A percentile compares a stretch with the other conserved stretches of the same genome.
Evolutionary conservation across 495 filamentous ascomycete genomes (phyloP).

Genomic region (Alectoria sarmentosa): DNA sequence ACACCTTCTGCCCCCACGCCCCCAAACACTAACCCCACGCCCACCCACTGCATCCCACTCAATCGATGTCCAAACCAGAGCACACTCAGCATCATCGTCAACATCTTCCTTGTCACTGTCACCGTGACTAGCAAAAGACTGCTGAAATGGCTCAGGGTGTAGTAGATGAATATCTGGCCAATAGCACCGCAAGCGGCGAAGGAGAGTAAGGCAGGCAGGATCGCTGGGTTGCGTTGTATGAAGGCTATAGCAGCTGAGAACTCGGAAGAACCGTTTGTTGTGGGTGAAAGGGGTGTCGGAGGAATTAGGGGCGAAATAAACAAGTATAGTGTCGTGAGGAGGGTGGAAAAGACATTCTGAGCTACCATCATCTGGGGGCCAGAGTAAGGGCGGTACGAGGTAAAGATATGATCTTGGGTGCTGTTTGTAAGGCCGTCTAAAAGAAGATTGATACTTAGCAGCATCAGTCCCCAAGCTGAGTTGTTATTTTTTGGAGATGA

Average conservation of each 20-base stretch:
- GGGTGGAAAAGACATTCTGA: conserved; percentile 78
- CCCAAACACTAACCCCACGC: conserved; percentile 87
- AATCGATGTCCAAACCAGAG: conserved; percentile 89
- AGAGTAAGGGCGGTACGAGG: conserved; percentile 63
- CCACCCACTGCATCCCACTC: conserved; percentile 80
- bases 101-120: conserved; percentile 96
- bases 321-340: conserved; percentile 68
- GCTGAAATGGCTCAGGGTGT: conserved; percentile 86
- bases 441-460: conserved; percentile 86
- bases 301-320: conserved; percentile 67
- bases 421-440: conserved; percentile 95
- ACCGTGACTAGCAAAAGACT: conserved; percentile 90
- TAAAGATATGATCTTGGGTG: conserved; percentile 93
- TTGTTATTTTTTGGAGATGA: conserved; percentile 31
- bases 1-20: conserved; percentile 86
- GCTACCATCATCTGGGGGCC: conserved; percentile 99
- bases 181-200: conserved; percentile 91
- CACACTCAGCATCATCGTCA: conserved; percentile 95
- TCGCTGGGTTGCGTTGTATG: conserved; percentile 65
- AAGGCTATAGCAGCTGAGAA: conserved; percentile 73
- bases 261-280: conserved; percentile 54
- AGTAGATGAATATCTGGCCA: conserved; percentile 97
- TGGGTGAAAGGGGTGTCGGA: conserved; percentile 54
- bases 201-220: conserved; percentile 75
- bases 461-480: conserved; percentile 67